phyloP scores from a whole-genome alignment of 768 basidiomycete species.

The Naganishia friedmannii region DNA sequence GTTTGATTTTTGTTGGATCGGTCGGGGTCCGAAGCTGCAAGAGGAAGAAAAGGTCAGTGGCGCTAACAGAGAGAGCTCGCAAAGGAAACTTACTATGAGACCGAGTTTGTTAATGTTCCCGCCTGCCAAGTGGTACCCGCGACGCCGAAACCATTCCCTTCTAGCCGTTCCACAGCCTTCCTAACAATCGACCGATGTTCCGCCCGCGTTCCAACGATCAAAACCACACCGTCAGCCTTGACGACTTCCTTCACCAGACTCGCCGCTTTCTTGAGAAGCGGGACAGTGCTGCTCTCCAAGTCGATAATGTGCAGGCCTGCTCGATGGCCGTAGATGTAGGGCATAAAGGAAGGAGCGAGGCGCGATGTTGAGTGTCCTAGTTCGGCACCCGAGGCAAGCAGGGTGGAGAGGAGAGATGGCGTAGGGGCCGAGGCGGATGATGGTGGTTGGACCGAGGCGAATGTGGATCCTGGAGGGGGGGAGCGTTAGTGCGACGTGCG shows the following conservation, averaged over 20 bases:
- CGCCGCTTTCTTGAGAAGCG: constrained; percentile 84
- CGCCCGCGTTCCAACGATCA: constrained; percentile 76
- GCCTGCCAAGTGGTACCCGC: constrained; percentile 81
- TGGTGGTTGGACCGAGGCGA: constrained; percentile 35
- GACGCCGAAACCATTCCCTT: constrained; percentile 75
- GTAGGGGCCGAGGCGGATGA: constrained; percentile 42
- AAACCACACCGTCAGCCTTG: constrained; percentile 72
- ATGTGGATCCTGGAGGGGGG: constrained; percentile 22
- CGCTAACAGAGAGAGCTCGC: background rate
- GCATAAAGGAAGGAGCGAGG: constrained; percentile 84
- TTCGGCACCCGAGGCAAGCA: constrained; percentile 89
- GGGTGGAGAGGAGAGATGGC: constrained; percentile 67
- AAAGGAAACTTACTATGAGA: constrained; percentile 46
- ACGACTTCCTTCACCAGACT: constrained; percentile 80
- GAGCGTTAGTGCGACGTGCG: background rate
- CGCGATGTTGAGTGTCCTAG: constrained; percentile 75
- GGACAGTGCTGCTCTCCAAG: constrained; percentile 79
- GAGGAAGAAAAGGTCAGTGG: background rate
- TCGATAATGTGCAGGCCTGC: constrained; percentile 89
- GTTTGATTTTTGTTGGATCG: constrained; percentile 43
- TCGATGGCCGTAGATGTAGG: constrained; percentile 88
- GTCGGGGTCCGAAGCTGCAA: constrained; percentile 47
- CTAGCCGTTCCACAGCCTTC: constrained; percentile 75
- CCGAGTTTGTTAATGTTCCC: constrained; percentile 82
- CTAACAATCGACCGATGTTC: constrained; percentile 65